These are phyloP conservation scores for Cucurbita maxima DNA, from an alignment of 306 rosid genomes.

Conservation along the genomic window DNA sequence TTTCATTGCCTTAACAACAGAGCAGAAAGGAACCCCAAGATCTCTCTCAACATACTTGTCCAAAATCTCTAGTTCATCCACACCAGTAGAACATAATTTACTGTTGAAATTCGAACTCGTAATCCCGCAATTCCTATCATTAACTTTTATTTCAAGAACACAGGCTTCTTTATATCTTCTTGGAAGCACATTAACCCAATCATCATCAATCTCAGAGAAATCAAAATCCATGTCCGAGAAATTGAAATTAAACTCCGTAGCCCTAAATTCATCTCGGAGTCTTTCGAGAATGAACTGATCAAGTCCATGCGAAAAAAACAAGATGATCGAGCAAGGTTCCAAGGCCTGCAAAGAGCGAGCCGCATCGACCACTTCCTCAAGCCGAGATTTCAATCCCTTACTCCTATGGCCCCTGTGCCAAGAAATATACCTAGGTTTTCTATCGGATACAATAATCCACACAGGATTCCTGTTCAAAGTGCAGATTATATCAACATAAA, in stretches of 20 bases:
- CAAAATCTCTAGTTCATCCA: slow-evolving; percentile 14
- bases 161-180: slow-evolving; percentile 42
- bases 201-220: slow-evolving; percentile 42
- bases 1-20: slow-evolving; percentile 33
- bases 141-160: slow-evolving; percentile 40
- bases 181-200: slow-evolving; percentile 44
- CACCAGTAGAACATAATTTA: slow-evolving; percentile 11
- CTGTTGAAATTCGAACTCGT: slow-evolving; percentile 7
- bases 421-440: slow-evolving; percentile 59
- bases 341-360: slow-evolving; percentile 46
- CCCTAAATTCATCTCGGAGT: slow-evolving; percentile 42
- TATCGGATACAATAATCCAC: slow-evolving; percentile 81
- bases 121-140: slow-evolving; percentile 10
- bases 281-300: slow-evolving; percentile 17
- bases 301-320: slow-evolving; percentile 69
- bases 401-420: slow-evolving; percentile 35
- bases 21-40: slow-evolving; percentile 25
- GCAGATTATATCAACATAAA: slow-evolving; percentile 62
- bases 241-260: slow-evolving; percentile 32
- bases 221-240: slow-evolving; percentile 32
- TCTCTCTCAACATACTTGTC: slow-evolving; percentile 8
- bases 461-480: slow-evolving; percentile 54
- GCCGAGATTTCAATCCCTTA: slow-evolving; percentile 50
- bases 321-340: slow-evolving; percentile 55
- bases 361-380: slow-evolving; percentile 40